Evolutionary conservation across 2,329 filamentous ascomycete genomes (phyloP), one percentile per base, ranked within the genome.

Genomic region (Esteya vermicola): DNA sequence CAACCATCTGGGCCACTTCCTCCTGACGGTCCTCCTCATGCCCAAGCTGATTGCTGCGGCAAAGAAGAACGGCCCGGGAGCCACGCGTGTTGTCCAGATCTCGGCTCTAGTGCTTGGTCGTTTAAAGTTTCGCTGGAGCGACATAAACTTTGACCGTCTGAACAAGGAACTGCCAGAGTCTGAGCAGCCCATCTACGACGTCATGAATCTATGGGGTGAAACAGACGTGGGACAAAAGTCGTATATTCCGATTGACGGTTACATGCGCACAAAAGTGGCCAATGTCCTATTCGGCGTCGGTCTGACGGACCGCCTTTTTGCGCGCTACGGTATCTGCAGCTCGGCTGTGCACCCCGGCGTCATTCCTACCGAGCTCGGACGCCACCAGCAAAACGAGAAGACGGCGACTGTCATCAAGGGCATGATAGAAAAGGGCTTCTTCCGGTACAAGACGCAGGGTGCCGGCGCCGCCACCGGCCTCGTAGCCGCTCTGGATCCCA

Each of bases 1-100:
- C 10, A 72, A 72, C 49, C 62, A 71, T 46, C 47, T 72, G 7
- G 62, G 64, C 0, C 64, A 69, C 37, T 70, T 68, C 46, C 49
- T 68, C 9, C 55, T 71, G 23, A 63, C 65, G 1, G 64, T 64
- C 42, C 53, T 69, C 16, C 54, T 71, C 13, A 50, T 65, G 38
- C 60, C 64, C 0, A 60, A 62, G 21, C 45, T 71, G 2, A 46
- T 60, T 18, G 53, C 55, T 2, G 58, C 60, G 0, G 36, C 47
- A 1, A 44, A 49, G 0, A 47, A 47, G 2, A 28, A 30, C 7
- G 5, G 18, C 13, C 25, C 27, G 18, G 54, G 55, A 9, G 47
- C 50, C 5, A 52, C 51, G 7, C 54, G 62, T 3, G 51, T 69
- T 27, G 53, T 70, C 13, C 64, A 61, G 35, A 48, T 70, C 21